phyloP scores from a whole-genome alignment of 495 filamentous ascomycete species.

The Penicillium alfredii region DNA sequence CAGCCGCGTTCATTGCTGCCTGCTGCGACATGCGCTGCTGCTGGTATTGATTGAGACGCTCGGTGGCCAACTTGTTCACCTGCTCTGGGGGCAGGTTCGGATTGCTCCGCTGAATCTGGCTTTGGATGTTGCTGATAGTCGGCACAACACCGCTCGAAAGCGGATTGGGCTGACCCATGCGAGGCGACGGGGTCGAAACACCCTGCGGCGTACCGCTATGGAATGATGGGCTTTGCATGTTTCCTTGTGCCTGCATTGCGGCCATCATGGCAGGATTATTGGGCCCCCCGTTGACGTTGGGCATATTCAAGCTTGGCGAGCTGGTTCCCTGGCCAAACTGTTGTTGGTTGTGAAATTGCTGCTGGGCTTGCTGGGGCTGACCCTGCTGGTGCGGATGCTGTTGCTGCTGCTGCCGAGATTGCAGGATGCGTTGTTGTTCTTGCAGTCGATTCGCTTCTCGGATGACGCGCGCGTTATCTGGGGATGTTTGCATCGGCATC shows the following conservation, averaged over 20 bases:
- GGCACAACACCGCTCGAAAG: constrained; percentile 50
- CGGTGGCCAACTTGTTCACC: constrained; percentile 54
- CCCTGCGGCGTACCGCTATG: constrained; percentile 39
- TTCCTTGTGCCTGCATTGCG: constrained; percentile 44
- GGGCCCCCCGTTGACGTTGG: constrained; percentile 46
- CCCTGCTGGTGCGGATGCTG: constrained; percentile 34
- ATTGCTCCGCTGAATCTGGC: constrained; percentile 46
- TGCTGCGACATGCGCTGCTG: constrained; percentile 49
- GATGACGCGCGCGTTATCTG: constrained; percentile 47
- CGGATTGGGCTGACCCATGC: constrained; percentile 45
- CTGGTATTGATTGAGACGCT: constrained; percentile 50
- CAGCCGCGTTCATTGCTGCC: constrained; percentile 62
- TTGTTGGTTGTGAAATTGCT: constrained; percentile 36
- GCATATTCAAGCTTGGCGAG: constrained; percentile 37
- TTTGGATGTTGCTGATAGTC: constrained; percentile 47
- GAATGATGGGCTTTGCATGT: constrained; percentile 46
- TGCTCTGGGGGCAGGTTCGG: constrained; percentile 54
- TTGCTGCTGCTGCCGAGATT: constrained; percentile 56
- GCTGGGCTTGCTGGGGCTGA: constrained; percentile 35
- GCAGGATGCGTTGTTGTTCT: constrained; percentile 59
- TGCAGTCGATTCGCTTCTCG: constrained; percentile 59
- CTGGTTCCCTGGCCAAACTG: constrained; percentile 42
- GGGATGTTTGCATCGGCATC: constrained; percentile 49
- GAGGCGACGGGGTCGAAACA: constrained; percentile 47
- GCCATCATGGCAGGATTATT: constrained; percentile 50